Percentiles rank a stretch among this genome's conserved stretches.
phyloP scores from a whole-genome alignment of 2,329 filamentous ascomycete genomes.

The Fusarium armeniacum region DNA sequence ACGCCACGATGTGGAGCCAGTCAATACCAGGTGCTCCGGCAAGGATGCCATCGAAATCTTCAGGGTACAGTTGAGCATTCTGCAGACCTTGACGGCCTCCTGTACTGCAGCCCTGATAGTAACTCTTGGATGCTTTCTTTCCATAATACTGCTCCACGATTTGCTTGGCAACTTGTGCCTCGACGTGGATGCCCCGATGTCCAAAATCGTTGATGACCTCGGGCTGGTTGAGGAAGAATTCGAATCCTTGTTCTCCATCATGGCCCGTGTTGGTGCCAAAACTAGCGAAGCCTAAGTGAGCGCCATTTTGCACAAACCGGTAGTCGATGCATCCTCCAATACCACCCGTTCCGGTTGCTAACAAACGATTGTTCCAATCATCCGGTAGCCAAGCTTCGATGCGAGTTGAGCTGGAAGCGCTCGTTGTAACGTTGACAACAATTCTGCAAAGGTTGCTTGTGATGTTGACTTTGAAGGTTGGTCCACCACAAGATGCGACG shows the following conservation, averaged over 20 bases:
- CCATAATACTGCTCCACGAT: slow-evolving; percentile 18
- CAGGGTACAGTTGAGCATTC: slow-evolving; percentile 16
- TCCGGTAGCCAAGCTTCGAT: slow-evolving; percentile 18
- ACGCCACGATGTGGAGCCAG: slow-evolving; percentile 23
- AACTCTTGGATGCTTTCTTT: neutral
- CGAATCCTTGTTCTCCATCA: slow-evolving; percentile 8
- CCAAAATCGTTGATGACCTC: slow-evolving; percentile 18
- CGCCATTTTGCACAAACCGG: neutral
- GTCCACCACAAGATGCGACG: slow-evolving; percentile 9
- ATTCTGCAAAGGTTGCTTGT: slow-evolving; percentile 8
- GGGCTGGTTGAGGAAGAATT: slow-evolving; percentile 19
- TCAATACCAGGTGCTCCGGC: slow-evolving; percentile 13
- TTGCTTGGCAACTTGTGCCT: slow-evolving; percentile 9
- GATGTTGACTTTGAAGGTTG: neutral
- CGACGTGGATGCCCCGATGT: slow-evolving; percentile 13
- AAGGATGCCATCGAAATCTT: slow-evolving; percentile 21
- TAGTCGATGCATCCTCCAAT: slow-evolving; percentile 20
- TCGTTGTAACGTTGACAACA: slow-evolving; percentile 11
- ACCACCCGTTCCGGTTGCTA: slow-evolving; percentile 20
- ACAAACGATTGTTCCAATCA: slow-evolving; percentile 7
- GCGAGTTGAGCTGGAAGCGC: slow-evolving; percentile 3
- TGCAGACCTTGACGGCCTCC: slow-evolving; percentile 13
- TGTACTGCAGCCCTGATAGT: slow-evolving; percentile 21
- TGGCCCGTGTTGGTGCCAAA: slow-evolving; percentile 12
- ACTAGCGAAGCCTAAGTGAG: slow-evolving; percentile 10